Evolutionary conservation across 345 rosid genomes (phyloP).

Genomic region (Rhodomyrtus tomentosa): DNA sequence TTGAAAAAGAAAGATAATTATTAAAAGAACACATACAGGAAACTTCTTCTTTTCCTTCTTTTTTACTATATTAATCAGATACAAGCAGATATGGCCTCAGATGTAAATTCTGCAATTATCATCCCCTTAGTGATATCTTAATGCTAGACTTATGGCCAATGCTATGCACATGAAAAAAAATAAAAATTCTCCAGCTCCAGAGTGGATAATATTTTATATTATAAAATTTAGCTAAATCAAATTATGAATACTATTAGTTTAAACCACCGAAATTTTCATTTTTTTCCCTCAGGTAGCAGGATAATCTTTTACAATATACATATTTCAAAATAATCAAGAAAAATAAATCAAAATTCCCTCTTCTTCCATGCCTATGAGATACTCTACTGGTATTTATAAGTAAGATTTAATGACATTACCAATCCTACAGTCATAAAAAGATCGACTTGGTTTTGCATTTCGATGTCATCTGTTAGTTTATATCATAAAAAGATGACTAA

Average conservation of each 20-base stretch:
- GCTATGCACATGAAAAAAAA: not conserved
- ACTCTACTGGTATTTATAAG: not conserved
- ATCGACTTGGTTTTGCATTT: not conserved
- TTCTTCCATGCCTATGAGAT: not conserved
- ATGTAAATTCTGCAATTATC: not conserved
- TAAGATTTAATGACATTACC: not conserved
- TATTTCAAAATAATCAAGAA: not conserved
- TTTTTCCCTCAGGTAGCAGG: not conserved
- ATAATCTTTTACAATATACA: not conserved
- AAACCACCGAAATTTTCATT: not conserved
- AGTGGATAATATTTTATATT: not conserved
- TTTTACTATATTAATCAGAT: not conserved
- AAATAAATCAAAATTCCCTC: not conserved
- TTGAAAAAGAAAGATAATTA: not conserved
- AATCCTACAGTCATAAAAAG: not conserved
- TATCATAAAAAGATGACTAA: not conserved
- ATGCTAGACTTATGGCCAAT: not conserved
- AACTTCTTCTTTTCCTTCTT: not conserved
- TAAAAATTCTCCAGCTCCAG: not conserved
- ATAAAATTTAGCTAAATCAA: not conserved
- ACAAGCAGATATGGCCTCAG: not conserved
- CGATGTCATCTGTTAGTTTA: not conserved
- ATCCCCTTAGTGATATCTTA: not conserved
- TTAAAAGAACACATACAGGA: not conserved
- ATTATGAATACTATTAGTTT: not conserved